Conservation (phyloP, 192 early-diverging fungal species). For the Pilaira anomala region DNA sequence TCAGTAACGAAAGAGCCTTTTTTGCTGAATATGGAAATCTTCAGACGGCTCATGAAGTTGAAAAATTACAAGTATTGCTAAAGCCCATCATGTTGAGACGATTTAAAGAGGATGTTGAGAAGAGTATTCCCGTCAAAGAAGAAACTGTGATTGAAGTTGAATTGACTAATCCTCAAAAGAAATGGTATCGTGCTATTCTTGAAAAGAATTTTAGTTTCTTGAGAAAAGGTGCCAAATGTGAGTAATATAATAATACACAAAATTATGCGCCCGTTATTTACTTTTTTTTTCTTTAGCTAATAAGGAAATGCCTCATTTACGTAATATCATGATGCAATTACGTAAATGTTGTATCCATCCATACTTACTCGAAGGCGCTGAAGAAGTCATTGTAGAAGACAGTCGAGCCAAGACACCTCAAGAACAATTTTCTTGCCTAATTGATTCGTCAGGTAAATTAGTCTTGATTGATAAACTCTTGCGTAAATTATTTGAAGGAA, state of each 20-base stretch:
- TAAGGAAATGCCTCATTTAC: slow-evolving; percentile 68
- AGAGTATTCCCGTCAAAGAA: slow-evolving; percentile 83
- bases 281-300: slow-evolving; percentile 17
- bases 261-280: background rate
- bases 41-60: slow-evolving; percentile 69
- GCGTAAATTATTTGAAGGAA: slow-evolving; percentile 65
- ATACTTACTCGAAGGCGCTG: slow-evolving; percentile 72
- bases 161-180: slow-evolving; percentile 78
- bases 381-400: slow-evolving; percentile 72
- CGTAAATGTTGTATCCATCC: slow-evolving; percentile 90
- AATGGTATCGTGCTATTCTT: slow-evolving; percentile 81
- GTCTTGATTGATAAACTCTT: slow-evolving; percentile 78
- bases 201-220: slow-evolving; percentile 81
- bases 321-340: slow-evolving; percentile 87
- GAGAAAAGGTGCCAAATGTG: slow-evolving; percentile 66
- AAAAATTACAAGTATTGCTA: slow-evolving; percentile 68
- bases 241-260: background rate
- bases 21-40: slow-evolving; percentile 68
- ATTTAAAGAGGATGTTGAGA: slow-evolving; percentile 89
- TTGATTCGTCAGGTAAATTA: slow-evolving; percentile 79
- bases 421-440: slow-evolving; percentile 63
- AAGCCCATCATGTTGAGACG: slow-evolving; percentile 85
- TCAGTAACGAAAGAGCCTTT: slow-evolving; percentile 62
- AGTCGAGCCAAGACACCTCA: slow-evolving; percentile 53
- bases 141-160: slow-evolving; percentile 88